Base-by-base conservation (phyloP, 176 grass and related monocot genomes). In the Triticum aestivum region DNA sequence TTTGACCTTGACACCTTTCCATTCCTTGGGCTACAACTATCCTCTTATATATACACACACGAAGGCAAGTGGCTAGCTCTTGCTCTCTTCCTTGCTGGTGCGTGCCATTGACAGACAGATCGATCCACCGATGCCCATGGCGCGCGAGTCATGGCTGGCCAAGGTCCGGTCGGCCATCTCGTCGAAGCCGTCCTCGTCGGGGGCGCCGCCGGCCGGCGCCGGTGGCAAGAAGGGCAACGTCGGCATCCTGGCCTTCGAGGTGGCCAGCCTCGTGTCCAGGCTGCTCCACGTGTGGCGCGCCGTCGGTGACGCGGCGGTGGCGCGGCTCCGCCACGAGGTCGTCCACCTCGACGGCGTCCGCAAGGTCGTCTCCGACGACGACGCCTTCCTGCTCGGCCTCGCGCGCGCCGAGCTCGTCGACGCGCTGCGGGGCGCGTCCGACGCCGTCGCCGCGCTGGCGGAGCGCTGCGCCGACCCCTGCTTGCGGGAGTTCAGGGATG, bases 161-260 rank as follows among this genome's bases (percentile, higher is more conserved):
- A 92, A 91, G 84, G 86, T 98, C 32, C 90, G 93, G 2, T 95
- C 88, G 8, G 91, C 91, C 39, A 89, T 98, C 24, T 84, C 93
- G 1, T 65, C 69, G 6, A 76, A 74, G 62, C 29, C 61, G 6
- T 70, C 82, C 7, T 59, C 82, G 7, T 69, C 80, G 3, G 30
- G 17, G 1, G 23, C 82, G 51, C 78, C 85, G 1, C 47, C 54
- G 4, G 37, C 54, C 20, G 42, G 75, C 4, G 15, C 26, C 56
- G 17, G 33, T 8, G 8, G 41, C 23, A 91, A 64, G 61, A 78
- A 51, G 24, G 51, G 12, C 79, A 77, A 29, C 58, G 84, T 98
- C 9, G 88, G 88, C 44, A 96, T 98, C 90, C 91, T 98, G 1
- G 96, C 93, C 61, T 94, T 92, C 65, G 92, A 98, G 89, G 84